Base-by-base conservation (phyloP, 2,329 filamentous ascomycete species). In the Ceratocystis huliohia region DNA sequence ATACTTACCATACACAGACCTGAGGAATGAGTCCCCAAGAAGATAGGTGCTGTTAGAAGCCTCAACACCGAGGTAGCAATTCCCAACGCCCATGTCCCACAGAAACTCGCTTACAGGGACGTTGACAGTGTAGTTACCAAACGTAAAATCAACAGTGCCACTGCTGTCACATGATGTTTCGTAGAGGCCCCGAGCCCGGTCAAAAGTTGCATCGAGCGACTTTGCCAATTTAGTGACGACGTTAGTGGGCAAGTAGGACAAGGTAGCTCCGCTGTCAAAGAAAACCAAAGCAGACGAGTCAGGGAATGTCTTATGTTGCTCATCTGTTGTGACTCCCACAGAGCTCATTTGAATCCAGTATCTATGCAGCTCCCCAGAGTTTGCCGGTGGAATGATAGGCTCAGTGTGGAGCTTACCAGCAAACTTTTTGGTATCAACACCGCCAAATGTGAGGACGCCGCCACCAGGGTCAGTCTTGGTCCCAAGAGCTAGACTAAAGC, bases 181-280 rank as follows among this genome's bases (percentile, higher is more conserved):
- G 62, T 82, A 79, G 57, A 79, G 77, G 7, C 77, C 78, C 2
- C 76, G 71, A 33, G 74, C 70, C 1, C 72, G 50, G 48, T 79
- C 76, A 57, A 78, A 76, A 17, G 76, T 73, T 48, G 81, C 79
- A 65, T 77, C 78, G 6, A 84, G 68, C 70, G 77, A 72, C 64
- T 74, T 67, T 71, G 76, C 77, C 44, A 85, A 75, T 41, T 73
- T 70, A 33, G 74, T 69, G 67, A 83, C 80, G 67, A 88, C 74
- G 41, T 76, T 72, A 68, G 82, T 76, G 2, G 88, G 88, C 1
- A 91, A 79, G 69, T 86, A 84, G 73, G 82, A 87, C 66, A 88
- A 76, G 53, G 84, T 87, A 69, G 83, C 86, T 66, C 88, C 88
- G 15, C 83, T 86, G 74, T 88, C 86, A 30, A 88, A 78, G 63